Percentiles rank a stretch among this genome's conserved stretches.
These are phyloP conservation scores for Auricularia heimuer DNA, from an alignment of 768 basidiomycete species.

Conservation along the genomic window DNA sequence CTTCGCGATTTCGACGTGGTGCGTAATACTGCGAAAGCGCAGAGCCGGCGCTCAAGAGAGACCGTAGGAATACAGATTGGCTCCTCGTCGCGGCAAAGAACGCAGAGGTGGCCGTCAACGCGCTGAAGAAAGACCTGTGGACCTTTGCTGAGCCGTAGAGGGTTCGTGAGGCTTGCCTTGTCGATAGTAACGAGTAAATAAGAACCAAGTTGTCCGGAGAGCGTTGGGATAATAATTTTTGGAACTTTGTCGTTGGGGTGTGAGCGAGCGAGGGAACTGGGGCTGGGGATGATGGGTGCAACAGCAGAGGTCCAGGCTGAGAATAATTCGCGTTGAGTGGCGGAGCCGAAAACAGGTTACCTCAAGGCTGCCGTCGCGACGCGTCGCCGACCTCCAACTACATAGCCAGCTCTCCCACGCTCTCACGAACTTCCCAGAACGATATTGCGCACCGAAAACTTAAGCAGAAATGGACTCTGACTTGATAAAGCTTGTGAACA, in stretches of 20 bases:
- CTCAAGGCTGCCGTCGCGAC: background rate
- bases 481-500: conserved; percentile 89
- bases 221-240: no score
- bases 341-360: background rate
- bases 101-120: conserved; percentile 30
- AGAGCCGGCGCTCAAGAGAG: background rate
- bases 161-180: no score
- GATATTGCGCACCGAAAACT: background rate
- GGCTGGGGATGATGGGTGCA: no score
- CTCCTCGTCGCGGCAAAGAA: conserved; percentile 42
- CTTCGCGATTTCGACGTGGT: conserved; percentile 60
- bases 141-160: conserved; percentile 17
- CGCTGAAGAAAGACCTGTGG: conserved; percentile 46
- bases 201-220: no score
- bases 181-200: no score
- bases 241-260: no score
- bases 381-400: background rate
- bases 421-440: background rate
- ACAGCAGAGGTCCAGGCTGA: background rate
- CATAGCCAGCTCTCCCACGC: background rate
- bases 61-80: conserved; percentile 55
- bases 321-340: background rate
- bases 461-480: conserved; percentile 71
- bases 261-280: no score
- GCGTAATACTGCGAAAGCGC: conserved; percentile 6